A percentile compares a stretch with the other conserved stretches of the same genome.
These are phyloP conservation scores for Theobroma grandiflorum DNA, from an alignment of 441 rosid genomes.

Conservation along the genomic window DNA sequence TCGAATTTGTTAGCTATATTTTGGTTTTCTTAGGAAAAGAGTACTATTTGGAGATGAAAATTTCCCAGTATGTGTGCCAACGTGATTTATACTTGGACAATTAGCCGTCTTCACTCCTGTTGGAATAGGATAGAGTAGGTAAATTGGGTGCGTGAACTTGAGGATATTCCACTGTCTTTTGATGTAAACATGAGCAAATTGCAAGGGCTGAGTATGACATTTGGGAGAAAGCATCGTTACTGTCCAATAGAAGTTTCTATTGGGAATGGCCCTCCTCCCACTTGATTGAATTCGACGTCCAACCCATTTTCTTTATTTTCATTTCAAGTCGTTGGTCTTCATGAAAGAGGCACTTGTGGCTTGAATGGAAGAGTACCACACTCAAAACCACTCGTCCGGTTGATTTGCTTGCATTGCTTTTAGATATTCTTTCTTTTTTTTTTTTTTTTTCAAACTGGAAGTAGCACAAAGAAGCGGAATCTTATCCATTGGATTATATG, in stretches of 20 bases:
- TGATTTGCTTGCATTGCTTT: no score
- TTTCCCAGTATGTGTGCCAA: neutral
- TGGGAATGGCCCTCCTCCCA: neutral
- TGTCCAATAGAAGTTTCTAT: neutral
- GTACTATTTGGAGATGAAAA: neutral
- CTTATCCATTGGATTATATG: no score
- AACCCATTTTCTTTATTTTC: neutral
- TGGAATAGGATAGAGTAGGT: neutral
- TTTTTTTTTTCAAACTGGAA: no score
- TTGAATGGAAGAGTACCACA: no score
- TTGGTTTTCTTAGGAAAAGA: neutral
- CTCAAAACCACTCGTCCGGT: no score
- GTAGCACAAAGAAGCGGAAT: no score
- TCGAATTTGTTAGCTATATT: no score
- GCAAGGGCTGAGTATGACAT: neutral
- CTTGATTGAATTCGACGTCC: neutral
- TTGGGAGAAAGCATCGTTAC: neutral
- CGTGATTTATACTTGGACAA: neutral
- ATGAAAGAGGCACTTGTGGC: no score
- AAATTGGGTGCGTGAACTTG: neutral
- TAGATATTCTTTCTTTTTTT: no score
- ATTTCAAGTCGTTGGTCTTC: no score
- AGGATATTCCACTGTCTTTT: neutral
- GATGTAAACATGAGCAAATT: neutral
- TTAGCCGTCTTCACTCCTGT: neutral